Percentiles rank a stretch among this genome's conserved stretches.
Evolutionary conservation across 441 rosid genomes (phyloP).

Genomic region (Gossypium aridum): DNA sequence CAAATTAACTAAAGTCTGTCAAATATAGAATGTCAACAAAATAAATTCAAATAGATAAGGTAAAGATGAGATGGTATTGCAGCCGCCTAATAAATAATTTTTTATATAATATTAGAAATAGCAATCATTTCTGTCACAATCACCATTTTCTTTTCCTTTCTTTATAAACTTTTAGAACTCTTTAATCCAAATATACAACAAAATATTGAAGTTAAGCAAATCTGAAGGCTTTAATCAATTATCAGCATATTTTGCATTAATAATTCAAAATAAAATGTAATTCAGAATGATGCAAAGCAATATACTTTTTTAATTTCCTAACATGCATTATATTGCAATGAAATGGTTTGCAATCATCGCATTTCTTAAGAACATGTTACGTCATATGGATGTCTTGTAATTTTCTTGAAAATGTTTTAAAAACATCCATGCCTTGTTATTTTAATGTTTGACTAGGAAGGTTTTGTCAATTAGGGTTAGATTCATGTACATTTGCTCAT

Average conservation of each 20-base stretch:
- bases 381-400: no score
- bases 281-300: background rate
- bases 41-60: background rate
- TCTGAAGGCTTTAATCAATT: background rate
- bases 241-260: background rate
- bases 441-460: no score
- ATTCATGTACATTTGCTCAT: no score
- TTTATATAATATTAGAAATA: background rate
- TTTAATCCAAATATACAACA: background rate
- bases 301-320: no score
- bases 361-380: background rate
- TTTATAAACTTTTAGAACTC: background rate
- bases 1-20: background rate
- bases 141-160: background rate
- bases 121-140: background rate
- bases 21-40: background rate
- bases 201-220: background rate
- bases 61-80: background rate
- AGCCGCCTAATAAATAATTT: no score
- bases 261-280: background rate
- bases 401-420: no score
- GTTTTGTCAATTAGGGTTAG: no score
- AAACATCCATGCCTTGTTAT: no score
- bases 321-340: background rate
- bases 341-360: background rate